Evolutionary conservation across 371 early-diverging fungal species (phyloP).

Genomic region (Entomophthora muscae): DNA sequence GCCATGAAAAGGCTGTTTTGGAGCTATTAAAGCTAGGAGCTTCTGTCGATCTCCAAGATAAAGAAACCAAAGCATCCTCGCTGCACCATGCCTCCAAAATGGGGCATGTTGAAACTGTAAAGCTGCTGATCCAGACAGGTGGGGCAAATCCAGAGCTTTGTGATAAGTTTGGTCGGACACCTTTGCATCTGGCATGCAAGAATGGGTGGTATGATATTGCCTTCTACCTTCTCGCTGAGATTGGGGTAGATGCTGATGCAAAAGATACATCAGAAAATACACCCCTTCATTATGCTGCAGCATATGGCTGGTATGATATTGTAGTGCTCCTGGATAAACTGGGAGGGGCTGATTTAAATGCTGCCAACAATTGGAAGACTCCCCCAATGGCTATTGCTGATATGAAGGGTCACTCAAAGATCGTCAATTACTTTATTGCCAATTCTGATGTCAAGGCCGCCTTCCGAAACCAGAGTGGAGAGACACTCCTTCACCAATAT

Average conservation of each 20-base stretch:
- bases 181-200: constrained; percentile 28
- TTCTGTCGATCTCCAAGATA: constrained; percentile 23
- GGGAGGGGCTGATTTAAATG: constrained; percentile 23
- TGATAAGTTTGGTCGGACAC: constrained; percentile 25
- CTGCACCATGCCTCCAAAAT: constrained; percentile 24
- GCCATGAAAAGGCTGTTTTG: constrained; percentile 26
- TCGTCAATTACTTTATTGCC: constrained; percentile 25
- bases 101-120: constrained; percentile 27
- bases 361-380: constrained; percentile 29
- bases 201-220: constrained; percentile 25
- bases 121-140: constrained; percentile 21
- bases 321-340: constrained; percentile 23
- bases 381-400: constrained; percentile 36
- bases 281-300: constrained; percentile 34
- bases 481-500: constrained; percentile 25
- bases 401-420: constrained; percentile 29
- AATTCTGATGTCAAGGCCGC: constrained; percentile 21
- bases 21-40: constrained; percentile 20
- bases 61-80: constrained; percentile 23
- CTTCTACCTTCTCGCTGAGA: constrained; percentile 16
- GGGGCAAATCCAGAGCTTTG: constrained; percentile 23
- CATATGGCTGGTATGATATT: constrained; percentile 26
- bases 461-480: constrained; percentile 26
- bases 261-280: constrained; percentile 28
- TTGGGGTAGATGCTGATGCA: constrained; percentile 26